These are phyloP conservation scores for Geosiphon pyriformis DNA, from an alignment of 192 early-diverging fungal species.

Conservation along the genomic window DNA sequence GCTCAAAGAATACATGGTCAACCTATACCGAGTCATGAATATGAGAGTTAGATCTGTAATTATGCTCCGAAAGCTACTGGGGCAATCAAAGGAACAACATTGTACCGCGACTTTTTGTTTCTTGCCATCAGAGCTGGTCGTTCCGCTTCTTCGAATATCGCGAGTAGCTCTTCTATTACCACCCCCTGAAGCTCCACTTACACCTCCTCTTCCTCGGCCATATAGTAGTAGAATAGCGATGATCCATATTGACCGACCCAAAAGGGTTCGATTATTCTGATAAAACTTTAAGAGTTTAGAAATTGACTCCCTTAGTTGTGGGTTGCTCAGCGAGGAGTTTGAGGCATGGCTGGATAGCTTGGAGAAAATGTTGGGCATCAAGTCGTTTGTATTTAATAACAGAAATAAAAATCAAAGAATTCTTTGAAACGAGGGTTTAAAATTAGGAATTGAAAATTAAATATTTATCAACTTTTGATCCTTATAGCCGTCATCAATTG, in stretches of 20 bases:
- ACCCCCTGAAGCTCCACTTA: neutral
- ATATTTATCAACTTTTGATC: too few relatives aligned
- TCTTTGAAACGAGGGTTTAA: too few relatives aligned
- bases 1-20: constrained; percentile 46
- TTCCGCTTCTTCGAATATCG: neutral
- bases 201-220: neutral
- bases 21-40: constrained; percentile 34
- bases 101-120: constrained; percentile 37
- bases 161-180: neutral
- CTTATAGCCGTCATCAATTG: too few relatives aligned
- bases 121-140: neutral
- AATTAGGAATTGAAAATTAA: too few relatives aligned
- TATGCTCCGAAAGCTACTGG: neutral
- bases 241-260: constrained; percentile 18
- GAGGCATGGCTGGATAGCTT: too few relatives aligned
- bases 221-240: constrained; percentile 5
- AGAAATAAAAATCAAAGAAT: too few relatives aligned
- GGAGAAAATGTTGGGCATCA: too few relatives aligned
- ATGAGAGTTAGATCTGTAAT: neutral
- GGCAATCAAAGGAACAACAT: neutral
- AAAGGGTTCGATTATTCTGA: constrained; percentile 16
- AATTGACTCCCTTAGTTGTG: neutral
- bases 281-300: neutral
- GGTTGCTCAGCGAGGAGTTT: neutral
- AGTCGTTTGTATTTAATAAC: too few relatives aligned